Conservation (phyloP, 2,329 filamentous ascomycete species). For the Cordyceps fumosorosea region DNA sequence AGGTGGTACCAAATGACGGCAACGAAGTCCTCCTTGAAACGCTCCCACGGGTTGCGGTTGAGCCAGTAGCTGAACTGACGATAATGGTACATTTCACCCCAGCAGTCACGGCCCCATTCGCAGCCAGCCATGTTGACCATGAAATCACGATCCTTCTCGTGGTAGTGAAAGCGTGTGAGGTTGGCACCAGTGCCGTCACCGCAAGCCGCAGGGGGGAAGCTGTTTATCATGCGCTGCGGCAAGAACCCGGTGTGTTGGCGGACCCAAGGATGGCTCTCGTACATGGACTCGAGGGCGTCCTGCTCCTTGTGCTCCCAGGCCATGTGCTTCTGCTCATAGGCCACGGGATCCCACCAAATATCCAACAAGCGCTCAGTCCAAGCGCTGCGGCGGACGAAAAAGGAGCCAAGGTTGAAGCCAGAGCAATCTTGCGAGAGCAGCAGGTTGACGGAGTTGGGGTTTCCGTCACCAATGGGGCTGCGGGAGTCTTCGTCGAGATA, state of each 20-base stretch:
- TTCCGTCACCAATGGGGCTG: constrained; percentile 71
- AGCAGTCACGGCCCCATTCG: constrained; percentile 94
- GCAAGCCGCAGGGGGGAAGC: constrained; percentile 87
- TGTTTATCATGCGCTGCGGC: constrained; percentile 87
- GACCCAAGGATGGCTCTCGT: constrained; percentile 87
- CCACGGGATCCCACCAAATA: constrained; percentile 96
- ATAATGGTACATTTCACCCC: constrained; percentile 96
- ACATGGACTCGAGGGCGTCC: constrained; percentile 88
- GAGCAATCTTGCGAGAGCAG: constrained; percentile 88
- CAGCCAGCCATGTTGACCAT: constrained; percentile 98
- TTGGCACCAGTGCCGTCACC: constrained; percentile 58
- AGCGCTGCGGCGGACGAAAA: constrained; percentile 77
- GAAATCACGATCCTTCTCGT: constrained; percentile 80
- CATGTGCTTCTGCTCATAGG: constrained; percentile 98
- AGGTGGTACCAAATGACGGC: constrained; percentile 57
- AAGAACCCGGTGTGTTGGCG: constrained; percentile 83
- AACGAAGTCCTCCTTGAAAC: constrained; percentile 60
- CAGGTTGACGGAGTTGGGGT: constrained; percentile 73
- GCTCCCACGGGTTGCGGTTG: constrained; percentile 77
- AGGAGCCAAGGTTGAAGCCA: constrained; percentile 94
- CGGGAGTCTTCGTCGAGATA: constrained; percentile 71
- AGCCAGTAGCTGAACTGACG: constrained; percentile 84
- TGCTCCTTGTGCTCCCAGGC: constrained; percentile 99
- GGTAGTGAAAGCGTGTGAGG: constrained; percentile 77
- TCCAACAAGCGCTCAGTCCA: constrained; percentile 92